Percentiles rank a stretch among this genome's conserved stretches.
These are phyloP conservation scores for Ganoderma boninense DNA, from an alignment of 1,284 basidiomycete species.

Conservation along the genomic window DNA sequence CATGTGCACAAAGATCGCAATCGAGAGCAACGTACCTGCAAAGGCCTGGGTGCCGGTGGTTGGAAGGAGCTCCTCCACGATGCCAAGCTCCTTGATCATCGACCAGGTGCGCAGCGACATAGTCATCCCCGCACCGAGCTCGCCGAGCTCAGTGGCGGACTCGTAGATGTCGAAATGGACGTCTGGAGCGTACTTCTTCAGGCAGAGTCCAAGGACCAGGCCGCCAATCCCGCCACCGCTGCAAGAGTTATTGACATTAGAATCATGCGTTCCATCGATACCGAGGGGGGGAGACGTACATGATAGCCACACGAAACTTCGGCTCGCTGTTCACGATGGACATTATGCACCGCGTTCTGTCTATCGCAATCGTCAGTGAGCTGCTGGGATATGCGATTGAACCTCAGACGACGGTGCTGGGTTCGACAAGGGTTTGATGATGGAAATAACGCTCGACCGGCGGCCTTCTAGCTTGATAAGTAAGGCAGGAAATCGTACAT, in stretches of 20 bases:
- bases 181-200: conserved; percentile 43
- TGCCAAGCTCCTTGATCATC: conserved; percentile 33
- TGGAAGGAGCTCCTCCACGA: conserved; percentile 32
- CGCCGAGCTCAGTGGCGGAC: conserved; percentile 45
- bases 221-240: conserved; percentile 51
- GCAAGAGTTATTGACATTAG: too few species aligned
- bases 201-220: conserved; percentile 44
- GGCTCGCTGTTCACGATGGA: neutral
- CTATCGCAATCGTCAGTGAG: too few species aligned
- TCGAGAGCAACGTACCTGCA: neutral
- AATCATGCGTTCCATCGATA: neutral
- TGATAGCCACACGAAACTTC: conserved; percentile 9
- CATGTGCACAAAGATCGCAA: too few species aligned
- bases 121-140: conserved; percentile 51
- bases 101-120: conserved; percentile 39
- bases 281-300: neutral
- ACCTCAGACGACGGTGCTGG: too few species aligned
- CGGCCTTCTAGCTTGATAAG: too few species aligned
- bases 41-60: conserved; percentile 2
- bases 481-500: too few species aligned
- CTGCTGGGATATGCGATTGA: too few species aligned
- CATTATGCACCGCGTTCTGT: neutral
- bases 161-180: conserved; percentile 53
- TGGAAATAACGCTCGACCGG: too few species aligned
- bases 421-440: too few species aligned